phyloP scores from a whole-genome alignment of 179 eudicot species.

The Actinidia arguta region DNA sequence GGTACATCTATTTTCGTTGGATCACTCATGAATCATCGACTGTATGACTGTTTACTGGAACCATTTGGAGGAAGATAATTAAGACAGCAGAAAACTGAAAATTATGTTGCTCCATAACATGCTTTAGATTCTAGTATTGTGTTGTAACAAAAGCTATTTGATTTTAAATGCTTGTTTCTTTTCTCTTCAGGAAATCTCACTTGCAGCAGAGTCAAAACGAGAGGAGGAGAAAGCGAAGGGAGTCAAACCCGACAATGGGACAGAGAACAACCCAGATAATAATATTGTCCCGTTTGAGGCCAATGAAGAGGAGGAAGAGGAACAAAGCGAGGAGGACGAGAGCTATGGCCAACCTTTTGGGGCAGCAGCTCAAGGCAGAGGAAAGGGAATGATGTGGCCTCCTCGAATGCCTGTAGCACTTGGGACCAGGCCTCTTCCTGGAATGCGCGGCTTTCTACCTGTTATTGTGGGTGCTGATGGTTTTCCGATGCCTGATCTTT shows the following conservation, averaged over 20 bases:
- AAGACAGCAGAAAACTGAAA: background rate
- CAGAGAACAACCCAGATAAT: conserved; percentile 88
- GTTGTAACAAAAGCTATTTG: background rate
- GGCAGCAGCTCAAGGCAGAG: conserved; percentile 67
- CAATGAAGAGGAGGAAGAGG: conserved; percentile 98
- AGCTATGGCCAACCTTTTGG: conserved; percentile 53
- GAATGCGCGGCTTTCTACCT: conserved; percentile 87
- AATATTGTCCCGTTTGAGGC: conserved; percentile 96
- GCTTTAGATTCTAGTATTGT: background rate
- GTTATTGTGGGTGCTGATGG: conserved; percentile 82
- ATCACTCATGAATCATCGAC: background rate
- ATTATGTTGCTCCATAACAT: background rate
- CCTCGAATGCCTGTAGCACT: conserved; percentile 81
- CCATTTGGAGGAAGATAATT: background rate
- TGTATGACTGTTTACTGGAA: background rate
- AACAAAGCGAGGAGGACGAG: conserved; percentile 85
- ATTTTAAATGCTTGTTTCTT: background rate
- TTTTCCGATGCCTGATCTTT: conserved; percentile 78
- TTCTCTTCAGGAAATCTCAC: conserved; percentile 63
- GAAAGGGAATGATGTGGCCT: conserved; percentile 95
- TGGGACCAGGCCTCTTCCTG: conserved; percentile 71
- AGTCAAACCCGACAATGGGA: conserved; percentile 66
- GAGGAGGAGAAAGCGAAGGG: conserved; percentile 98
- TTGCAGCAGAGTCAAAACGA: conserved; percentile 88
- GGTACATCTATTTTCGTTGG: background rate